A percentile compares a stretch with the other conserved stretches of the same genome.
These are phyloP conservation scores for Pythium sp. DNA, from an alignment of 352 stramenopile species.

Conservation along the genomic window DNA sequence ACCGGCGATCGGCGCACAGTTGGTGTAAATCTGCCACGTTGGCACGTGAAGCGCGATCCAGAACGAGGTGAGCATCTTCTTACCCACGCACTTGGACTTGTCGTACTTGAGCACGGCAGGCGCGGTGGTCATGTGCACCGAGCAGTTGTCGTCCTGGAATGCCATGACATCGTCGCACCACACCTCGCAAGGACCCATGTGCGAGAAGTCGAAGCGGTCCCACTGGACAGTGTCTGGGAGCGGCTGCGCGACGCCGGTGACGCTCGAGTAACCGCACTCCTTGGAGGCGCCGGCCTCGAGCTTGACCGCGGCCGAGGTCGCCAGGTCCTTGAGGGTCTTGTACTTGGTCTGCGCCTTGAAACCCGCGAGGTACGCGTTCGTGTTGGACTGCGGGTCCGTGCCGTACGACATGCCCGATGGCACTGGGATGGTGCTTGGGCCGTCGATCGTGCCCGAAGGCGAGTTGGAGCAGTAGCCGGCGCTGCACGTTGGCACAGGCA, in stretches of 20 bases:
- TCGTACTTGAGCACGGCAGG: conserved; percentile 40
- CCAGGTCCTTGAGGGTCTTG: conserved; percentile 46
- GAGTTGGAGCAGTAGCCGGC: conserved; percentile 33
- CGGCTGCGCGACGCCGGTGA: conserved; percentile 27
- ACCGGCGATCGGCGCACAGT: conserved; percentile 38
- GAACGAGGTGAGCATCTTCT: conserved; percentile 29
- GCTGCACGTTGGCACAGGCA: conserved; percentile 40
- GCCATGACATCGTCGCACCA: conserved; percentile 45
- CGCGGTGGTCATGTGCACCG: conserved; percentile 27
- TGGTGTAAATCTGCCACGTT: conserved; percentile 48
- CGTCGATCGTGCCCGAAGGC: conserved; percentile 41
- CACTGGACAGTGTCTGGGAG: conserved; percentile 38
- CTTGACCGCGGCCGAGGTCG: conserved; percentile 33
- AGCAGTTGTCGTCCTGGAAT: conserved; percentile 43
- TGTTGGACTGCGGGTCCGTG: conserved; percentile 23
- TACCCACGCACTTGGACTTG: conserved; percentile 32
- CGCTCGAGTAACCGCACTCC: conserved; percentile 41
- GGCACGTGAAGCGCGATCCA: conserved; percentile 44
- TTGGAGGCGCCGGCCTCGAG: conserved; percentile 27
- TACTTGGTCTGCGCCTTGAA: conserved; percentile 32
- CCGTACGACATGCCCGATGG: conserved; percentile 43
- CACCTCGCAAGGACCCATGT: conserved; percentile 48
- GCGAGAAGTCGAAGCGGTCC: conserved; percentile 32
- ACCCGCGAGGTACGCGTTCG: conserved; percentile 21
- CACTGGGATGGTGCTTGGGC: conserved; percentile 28